phyloP scores from a whole-genome alignment of 78 protist species.

The Guillardia theta region DNA sequence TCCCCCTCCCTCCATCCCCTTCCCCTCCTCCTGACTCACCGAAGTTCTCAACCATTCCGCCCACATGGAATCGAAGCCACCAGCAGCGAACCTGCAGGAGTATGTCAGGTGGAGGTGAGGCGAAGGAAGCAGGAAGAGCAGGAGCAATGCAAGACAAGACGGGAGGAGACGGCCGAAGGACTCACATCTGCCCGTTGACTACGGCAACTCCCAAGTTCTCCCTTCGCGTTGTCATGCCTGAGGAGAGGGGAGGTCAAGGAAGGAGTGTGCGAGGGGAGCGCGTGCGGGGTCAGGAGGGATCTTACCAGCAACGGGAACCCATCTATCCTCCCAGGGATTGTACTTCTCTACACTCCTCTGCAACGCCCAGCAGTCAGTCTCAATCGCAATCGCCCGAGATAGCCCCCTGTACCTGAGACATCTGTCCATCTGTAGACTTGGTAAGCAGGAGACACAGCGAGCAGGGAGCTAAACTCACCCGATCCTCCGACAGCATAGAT shows the following conservation, averaged over 20 bases:
- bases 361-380: neutral
- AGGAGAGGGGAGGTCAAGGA: no score
- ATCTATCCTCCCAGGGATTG: neutral
- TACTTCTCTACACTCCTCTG: slow-evolving; percentile 6
- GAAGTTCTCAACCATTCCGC: neutral
- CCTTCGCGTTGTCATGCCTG: neutral
- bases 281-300: no score
- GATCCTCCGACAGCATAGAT: no score
- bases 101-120: neutral
- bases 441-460: no score
- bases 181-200: neutral
- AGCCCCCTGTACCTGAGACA: no score
- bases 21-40: no score
- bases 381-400: no score
- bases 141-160: neutral
- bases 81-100: neutral
- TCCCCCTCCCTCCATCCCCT: no score
- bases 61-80: slow-evolving; percentile 26
- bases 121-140: neutral
- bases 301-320: no score
- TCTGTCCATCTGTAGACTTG: no score
- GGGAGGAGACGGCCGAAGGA: neutral
- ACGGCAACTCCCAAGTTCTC: neutral
- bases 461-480: no score
- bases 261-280: no score